Conservation (phyloP, 2,329 filamentous ascomycete genomes). For the Cytospora schulzeri region DNA sequence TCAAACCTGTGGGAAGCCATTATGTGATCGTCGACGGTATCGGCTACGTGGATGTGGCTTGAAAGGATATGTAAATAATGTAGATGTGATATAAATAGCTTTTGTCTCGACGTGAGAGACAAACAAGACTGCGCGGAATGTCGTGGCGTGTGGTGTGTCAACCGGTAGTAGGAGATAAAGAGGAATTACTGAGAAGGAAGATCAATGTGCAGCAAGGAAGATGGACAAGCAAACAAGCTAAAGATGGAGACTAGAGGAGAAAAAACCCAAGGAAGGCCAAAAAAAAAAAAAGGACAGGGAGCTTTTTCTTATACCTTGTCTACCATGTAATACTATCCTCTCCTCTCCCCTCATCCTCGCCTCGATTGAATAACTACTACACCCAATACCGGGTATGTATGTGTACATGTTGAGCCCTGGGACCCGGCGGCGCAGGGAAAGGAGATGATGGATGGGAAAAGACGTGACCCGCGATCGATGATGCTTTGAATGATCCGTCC, state of each 20-base stretch:
- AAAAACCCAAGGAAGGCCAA: background rate
- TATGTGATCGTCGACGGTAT: background rate
- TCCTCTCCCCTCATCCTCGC: background rate
- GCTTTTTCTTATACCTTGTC: background rate
- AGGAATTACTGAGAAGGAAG: no score
- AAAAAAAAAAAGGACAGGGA: no score
- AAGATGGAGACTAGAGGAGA: no score
- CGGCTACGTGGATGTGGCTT: no score
- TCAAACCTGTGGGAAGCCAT: slow-evolving; percentile 15
- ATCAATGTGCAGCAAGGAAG: no score
- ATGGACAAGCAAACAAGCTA: background rate
- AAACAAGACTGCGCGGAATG: no score
- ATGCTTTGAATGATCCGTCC: background rate
- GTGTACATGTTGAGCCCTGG: background rate
- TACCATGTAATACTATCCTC: background rate
- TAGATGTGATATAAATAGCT: background rate
- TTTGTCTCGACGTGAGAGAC: no score
- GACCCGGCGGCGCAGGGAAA: no score
- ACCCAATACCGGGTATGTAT: background rate
- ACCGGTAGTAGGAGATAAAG: no score
- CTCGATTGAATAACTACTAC: no score
- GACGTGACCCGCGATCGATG: background rate
- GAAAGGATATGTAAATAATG: background rate
- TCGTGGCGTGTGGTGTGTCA: no score
- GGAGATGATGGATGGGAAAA: background rate